A percentile compares a stretch with the other conserved stretches of the same genome.
Evolutionary conservation across 352 stramenopile species (phyloP).

Genomic region (Pythium oligandrum): DNA sequence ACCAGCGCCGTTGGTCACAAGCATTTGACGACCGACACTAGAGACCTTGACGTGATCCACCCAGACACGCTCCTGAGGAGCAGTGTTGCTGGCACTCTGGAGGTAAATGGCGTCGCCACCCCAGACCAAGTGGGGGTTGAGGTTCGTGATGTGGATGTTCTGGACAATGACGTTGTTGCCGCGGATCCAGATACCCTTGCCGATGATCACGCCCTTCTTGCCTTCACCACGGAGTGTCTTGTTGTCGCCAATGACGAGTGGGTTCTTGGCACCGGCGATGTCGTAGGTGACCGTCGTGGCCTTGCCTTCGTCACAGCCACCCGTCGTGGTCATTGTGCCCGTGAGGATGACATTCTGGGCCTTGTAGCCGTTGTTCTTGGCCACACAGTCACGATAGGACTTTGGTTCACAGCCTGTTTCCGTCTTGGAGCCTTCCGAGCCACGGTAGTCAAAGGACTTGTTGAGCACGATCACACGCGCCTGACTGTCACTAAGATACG

Average conservation of each 20-base stretch:
- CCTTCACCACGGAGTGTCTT: slow-evolving; percentile 43
- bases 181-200: slow-evolving; percentile 32
- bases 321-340: slow-evolving; percentile 45
- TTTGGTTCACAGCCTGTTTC: slow-evolving; percentile 41
- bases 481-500: slow-evolving; percentile 30
- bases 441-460: slow-evolving; percentile 43
- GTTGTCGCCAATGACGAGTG: slow-evolving; percentile 23
- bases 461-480: slow-evolving; percentile 49
- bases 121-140: slow-evolving; percentile 44
- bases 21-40: slow-evolving; percentile 31
- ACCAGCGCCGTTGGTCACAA: slow-evolving; percentile 28
- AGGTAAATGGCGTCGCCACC: slow-evolving; percentile 25
- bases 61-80: slow-evolving; percentile 29
- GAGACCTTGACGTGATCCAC: slow-evolving; percentile 47
- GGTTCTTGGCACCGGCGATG: slow-evolving; percentile 24
- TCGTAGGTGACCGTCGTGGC: slow-evolving; percentile 39
- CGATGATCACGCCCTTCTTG: slow-evolving; percentile 27
- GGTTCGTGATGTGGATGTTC: slow-evolving; percentile 50
- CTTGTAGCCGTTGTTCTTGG: slow-evolving; percentile 49
- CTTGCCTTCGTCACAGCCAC: slow-evolving; percentile 34
- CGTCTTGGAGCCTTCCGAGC: slow-evolving; percentile 41
- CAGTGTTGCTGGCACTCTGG: slow-evolving; percentile 15
- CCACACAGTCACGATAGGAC: slow-evolving; percentile 33
- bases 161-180: slow-evolving; percentile 48
- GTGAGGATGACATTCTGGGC: slow-evolving; percentile 50